A percentile compares a stretch with the other conserved stretches of the same genome.
Conservation (phyloP, 208 protist genomes). For the Leishmania tarentolae region DNA sequence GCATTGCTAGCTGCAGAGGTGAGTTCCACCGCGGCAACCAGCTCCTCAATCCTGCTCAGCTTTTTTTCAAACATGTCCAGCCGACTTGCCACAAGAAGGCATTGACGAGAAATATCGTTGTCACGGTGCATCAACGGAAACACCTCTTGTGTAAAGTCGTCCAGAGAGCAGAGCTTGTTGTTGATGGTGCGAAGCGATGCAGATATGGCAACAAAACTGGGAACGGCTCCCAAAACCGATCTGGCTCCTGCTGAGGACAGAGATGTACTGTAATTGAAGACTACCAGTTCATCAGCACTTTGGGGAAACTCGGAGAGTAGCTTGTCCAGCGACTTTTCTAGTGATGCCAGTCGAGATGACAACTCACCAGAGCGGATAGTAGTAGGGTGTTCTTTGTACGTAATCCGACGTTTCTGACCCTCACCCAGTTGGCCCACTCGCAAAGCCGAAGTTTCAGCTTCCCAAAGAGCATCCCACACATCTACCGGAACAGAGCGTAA, state of each 20-base stretch:
- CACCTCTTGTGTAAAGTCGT: neutral
- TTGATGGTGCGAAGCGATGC: conserved; percentile 1
- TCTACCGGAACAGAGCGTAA: neutral
- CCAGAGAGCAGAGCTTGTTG: neutral
- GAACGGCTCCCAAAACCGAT: neutral
- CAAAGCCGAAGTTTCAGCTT: neutral
- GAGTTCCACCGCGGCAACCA: neutral
- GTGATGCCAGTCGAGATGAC: neutral
- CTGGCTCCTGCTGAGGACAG: neutral
- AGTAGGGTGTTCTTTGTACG: neutral
- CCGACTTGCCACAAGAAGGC: neutral
- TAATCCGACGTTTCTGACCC: neutral
- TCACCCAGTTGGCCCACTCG: neutral
- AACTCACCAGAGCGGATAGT: neutral
- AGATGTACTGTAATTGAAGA: neutral
- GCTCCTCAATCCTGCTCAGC: neutral
- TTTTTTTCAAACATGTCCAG: conserved; percentile 1
- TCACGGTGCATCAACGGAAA: neutral
- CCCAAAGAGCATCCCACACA: conserved; percentile 1
- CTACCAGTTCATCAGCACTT: neutral
- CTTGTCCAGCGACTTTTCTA: conserved; percentile 23
- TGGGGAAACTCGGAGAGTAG: conserved; percentile 21
- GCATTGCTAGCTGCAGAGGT: neutral
- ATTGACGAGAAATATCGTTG: neutral
- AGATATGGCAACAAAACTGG: neutral